phyloP scores from a whole-genome alignment of 2,329 filamentous ascomycete genomes.

The Aspergillus sp. region DNA sequence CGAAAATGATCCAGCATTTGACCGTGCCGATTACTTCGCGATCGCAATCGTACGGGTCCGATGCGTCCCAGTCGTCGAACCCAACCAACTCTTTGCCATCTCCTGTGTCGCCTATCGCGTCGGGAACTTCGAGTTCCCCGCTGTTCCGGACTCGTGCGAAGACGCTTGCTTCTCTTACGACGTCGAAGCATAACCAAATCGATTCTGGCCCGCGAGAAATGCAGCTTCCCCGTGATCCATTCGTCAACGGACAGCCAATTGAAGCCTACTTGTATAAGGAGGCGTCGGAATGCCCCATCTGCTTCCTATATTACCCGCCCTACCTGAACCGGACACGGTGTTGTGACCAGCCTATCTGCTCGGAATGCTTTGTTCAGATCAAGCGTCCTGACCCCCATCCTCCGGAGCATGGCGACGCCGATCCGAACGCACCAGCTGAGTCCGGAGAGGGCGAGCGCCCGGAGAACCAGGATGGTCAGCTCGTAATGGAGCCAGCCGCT shows the following conservation, averaged over 20 bases:
- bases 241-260: constrained; percentile 88
- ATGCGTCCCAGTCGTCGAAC: constrained; percentile 64
- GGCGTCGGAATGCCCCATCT: constrained; percentile 87
- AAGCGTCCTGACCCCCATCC: constrained; percentile 90
- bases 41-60: constrained; percentile 76
- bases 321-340: constrained; percentile 93
- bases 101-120: constrained; percentile 54
- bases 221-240: constrained; percentile 75
- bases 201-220: constrained; percentile 76
- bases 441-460: constrained; percentile 33
- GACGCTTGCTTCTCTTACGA: constrained; percentile 78
- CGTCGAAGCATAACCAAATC: constrained; percentile 68
- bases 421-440: constrained; percentile 36
- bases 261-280: constrained; percentile 95
- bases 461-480: constrained; percentile 50
- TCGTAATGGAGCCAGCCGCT: constrained; percentile 86
- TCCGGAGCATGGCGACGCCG: constrained; percentile 66
- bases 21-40: constrained; percentile 76
- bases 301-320: constrained; percentile 91
- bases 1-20: constrained; percentile 64
- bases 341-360: constrained; percentile 94
- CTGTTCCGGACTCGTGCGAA: constrained; percentile 82
- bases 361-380: constrained; percentile 98
- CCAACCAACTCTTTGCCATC: constrained; percentile 61
- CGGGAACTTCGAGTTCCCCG: constrained; percentile 49